Evolutionary conservation across 1,284 basidiomycete genomes (phyloP).

Genomic region (Cronartium ribicola): DNA sequence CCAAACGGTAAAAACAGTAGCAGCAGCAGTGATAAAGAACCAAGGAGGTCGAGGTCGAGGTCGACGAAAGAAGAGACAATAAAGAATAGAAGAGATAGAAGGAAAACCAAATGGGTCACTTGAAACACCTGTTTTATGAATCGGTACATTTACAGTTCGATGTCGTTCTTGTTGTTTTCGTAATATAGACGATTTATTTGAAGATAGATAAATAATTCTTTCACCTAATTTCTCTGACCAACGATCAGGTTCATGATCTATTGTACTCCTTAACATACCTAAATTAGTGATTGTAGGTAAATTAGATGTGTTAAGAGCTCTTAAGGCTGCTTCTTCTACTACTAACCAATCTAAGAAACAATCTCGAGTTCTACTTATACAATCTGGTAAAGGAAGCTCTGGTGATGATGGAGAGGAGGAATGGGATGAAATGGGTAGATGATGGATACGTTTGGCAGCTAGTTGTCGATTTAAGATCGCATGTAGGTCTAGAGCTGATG

Average conservation of each 20-base stretch:
- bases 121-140: background rate
- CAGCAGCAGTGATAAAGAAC: background rate
- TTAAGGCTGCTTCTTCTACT: constrained; percentile 18
- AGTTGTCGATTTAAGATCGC: constrained; percentile 37
- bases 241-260: background rate
- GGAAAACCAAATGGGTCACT: background rate
- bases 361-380: constrained; percentile 10
- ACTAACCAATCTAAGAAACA: constrained; percentile 31
- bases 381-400: constrained; percentile 24
- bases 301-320: background rate
- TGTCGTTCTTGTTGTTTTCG: too few relatives aligned
- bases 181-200: too few relatives aligned
- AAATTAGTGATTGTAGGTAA: too few relatives aligned
- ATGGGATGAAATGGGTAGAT: constrained; percentile 20
- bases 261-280: too few relatives aligned
- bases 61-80: background rate
- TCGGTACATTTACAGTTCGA: too few relatives aligned
- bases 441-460: constrained; percentile 14
- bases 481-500: constrained; percentile 20
- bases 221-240: constrained; percentile 9
- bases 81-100: background rate
- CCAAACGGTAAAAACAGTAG: background rate
- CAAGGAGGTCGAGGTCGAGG: background rate
- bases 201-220: background rate
- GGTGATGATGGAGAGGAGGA: background rate